Base-by-base conservation (phyloP, 2,329 filamentous ascomycete genomes). In the Fusarium torreyae region DNA sequence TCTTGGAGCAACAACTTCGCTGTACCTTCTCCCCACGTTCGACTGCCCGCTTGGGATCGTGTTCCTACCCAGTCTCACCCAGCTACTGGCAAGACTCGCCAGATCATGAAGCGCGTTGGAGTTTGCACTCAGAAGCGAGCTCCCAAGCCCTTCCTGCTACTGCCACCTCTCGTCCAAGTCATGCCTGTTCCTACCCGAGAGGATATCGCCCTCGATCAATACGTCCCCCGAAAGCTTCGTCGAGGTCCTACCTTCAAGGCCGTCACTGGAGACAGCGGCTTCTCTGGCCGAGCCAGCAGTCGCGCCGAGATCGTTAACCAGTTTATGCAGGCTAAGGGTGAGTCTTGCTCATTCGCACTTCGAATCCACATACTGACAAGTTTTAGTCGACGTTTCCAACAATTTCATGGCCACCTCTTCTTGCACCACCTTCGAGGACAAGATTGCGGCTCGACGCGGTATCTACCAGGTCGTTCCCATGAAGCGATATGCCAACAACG, bases 71-170 rank as follows among this genome's bases (percentile, higher is more conserved):
- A 51, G 45, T 71, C 58, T n/a, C 71, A 74, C 43, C 36, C 71
- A 14, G 68, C 69, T n/a, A 72, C 70, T 45, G 62, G 61, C 46
- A 67, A 70, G 42, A 66, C 45, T 17, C 68, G 76, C 31, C 70
- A 58, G 34, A 75, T 79, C 53, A 79, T 79, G 78, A 79, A 78
- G 73, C 76, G 78, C 49, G 72, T 79, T 4, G 69, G 70, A 7
- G 48, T 72, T 5, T 56, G 31, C 56, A 60, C 31, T 20, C 45
- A 64, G 6, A 44, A 51, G 17, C 36, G 54, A 22, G 46, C 36
- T 7, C 31, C 24, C 2, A 28, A 65, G 26, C 48, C 53, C 9
- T 34, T 54, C 38, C 6, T 54, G 26, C 8, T 52, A 7, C 31
- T 54, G n/a, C 20, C 11, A 42, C 9, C 39, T 43, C 17, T 36